Base-by-base conservation (phyloP, 2,329 filamentous ascomycete genomes). In the Lithohypha guttulata region DNA sequence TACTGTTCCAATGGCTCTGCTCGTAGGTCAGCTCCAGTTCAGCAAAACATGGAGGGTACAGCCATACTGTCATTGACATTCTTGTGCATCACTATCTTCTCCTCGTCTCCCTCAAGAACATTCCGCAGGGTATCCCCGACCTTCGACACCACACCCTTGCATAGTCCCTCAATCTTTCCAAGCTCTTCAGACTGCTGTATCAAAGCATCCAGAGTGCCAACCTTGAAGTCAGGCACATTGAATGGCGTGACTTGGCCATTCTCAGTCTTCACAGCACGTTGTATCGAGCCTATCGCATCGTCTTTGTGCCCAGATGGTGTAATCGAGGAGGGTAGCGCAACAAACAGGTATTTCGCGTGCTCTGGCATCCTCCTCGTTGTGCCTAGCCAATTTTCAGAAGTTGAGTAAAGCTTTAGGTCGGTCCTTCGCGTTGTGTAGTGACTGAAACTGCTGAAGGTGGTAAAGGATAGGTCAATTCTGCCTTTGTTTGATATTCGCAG, bases 111-210 rank as follows among this genome's bases (percentile, higher is more conserved):
- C 46, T 89, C 84, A 32, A 96, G 74, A 42, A 96, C 77, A 39
- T 74, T 78, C 60, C 77, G 77, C 60, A 98, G 65, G 39, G 86
- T 87, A 55, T 95, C 86, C 50, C 78, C 79, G 25, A 96, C 84
- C 66, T 95, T 96, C 52, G 71, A 72, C 26, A 93, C 87, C 5
- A 95, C 84, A 38, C 71, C 75, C 61, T 87, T 77, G 59, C 86
- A 94, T 23, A 75, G 72, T 23, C 71, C 61, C 51, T 93, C 84
- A 36, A 96, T 77, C 75, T 95, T 96, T 43, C 79, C 73, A 39
- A 98, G 70, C 56, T 96, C 91, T 57, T 98, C 91, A 41, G 91
- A 91, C 63, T 98, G 89, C 64, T 94, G 84, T 30, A 98, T 86
- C 42, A 98, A 71, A 26, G 83, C 85, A 65, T 98, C 91, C 25